Conservation (phyloP, 1,139 yeast genomes). For the Wickerhamomyces sp. region DNA sequence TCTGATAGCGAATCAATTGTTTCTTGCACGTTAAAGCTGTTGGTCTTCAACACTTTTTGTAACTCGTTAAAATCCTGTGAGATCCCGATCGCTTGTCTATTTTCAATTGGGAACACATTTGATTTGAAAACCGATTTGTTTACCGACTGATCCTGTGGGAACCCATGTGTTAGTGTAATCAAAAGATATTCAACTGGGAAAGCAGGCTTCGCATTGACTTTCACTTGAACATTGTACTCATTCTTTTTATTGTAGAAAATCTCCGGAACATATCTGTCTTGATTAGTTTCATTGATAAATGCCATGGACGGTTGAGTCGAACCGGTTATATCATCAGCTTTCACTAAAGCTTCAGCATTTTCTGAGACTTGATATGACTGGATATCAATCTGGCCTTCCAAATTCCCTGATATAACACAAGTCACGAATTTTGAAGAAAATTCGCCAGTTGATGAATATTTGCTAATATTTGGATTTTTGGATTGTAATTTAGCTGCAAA, state of each 20-base stretch:
- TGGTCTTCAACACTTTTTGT: conserved; percentile 42
- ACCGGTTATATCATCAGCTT: conserved; percentile 81
- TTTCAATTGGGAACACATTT: conserved; percentile 63
- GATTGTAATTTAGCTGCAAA: conserved; percentile 81
- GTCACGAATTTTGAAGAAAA: conserved; percentile 91
- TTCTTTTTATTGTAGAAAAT: conserved; percentile 80
- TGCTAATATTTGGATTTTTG: conserved; percentile 58
- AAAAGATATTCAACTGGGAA: conserved; percentile 92
- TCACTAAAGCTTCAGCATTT: conserved; percentile 81
- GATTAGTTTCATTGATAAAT: conserved; percentile 68
- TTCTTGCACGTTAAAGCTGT: conserved; percentile 28
- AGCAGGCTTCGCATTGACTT: conserved; percentile 88
- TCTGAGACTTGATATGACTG: conserved; percentile 86
- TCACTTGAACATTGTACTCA: conserved; percentile 85
- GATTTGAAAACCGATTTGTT: conserved; percentile 45
- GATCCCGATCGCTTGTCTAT: conserved; percentile 70
- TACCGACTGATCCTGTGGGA: conserved; percentile 51
- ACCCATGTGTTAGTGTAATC: conserved; percentile 89
- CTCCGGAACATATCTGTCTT: conserved; percentile 86
- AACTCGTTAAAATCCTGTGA: conserved; percentile 60
- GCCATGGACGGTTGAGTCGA: conserved; percentile 90
- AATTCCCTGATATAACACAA: conserved; percentile 86
- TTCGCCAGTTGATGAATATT: conserved; percentile 60
- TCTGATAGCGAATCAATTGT: conserved; percentile 48
- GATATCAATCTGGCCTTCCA: conserved; percentile 84